Conservation (phyloP, 164 flowering plant genomes). For the Berberis vulgaris region DNA sequence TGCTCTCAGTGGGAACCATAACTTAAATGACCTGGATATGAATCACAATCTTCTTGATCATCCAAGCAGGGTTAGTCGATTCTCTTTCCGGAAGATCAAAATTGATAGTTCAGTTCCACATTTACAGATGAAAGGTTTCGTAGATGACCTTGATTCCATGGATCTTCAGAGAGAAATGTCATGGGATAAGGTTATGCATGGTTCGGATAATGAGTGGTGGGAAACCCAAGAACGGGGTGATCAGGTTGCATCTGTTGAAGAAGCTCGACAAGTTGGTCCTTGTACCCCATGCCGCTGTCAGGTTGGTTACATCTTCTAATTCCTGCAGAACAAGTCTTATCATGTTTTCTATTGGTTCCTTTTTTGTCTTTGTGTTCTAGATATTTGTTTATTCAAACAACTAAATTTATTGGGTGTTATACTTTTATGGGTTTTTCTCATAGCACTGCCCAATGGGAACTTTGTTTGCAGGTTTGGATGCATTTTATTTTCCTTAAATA, state of each 20-base stretch:
- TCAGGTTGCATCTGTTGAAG: conserved; percentile 52
- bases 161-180: conserved; percentile 24
- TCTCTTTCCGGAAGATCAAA: conserved; percentile 57
- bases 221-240: conserved; percentile 74
- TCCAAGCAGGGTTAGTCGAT: conserved; percentile 28
- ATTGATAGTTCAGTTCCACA: conserved; percentile 36
- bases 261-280: conserved; percentile 90
- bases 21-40: conserved; percentile 30
- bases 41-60: conserved; percentile 25
- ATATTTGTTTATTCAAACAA: too few species aligned
- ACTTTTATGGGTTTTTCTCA: too few species aligned
- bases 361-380: not conserved
- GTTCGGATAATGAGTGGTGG: conserved; percentile 80
- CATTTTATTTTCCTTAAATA: too few species aligned
- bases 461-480: too few species aligned
- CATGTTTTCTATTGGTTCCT: not conserved
- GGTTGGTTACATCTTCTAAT: conserved; percentile 33
- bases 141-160: conserved; percentile 42
- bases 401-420: too few species aligned
- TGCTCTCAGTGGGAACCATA: conserved; percentile 27
- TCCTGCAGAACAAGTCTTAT: not conserved
- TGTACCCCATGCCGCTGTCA: conserved; percentile 81
- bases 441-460: too few species aligned
- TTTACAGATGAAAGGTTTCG: conserved; percentile 59
- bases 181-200: conserved; percentile 19